Base-by-base conservation (phyloP, 495 filamentous ascomycete species). In the Penicillium paxilli region DNA sequence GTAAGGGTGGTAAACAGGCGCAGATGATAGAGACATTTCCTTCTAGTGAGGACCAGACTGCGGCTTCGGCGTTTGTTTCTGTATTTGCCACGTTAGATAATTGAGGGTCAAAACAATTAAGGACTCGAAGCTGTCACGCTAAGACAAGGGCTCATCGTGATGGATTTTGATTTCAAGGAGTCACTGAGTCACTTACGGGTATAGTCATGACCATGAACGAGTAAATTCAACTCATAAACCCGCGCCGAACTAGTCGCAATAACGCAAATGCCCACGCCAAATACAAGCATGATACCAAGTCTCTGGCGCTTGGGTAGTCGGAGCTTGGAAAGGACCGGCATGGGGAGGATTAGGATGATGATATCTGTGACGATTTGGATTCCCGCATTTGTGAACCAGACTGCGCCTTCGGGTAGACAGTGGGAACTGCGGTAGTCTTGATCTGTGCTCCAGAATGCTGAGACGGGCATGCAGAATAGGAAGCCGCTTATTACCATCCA, bases 21-120 rank as follows among this genome's bases (percentile, higher is more conserved):
- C 89, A 92, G 54, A 92, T 84, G 53, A 96, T 92, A 38, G 90
- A 84, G 10, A 80, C 74, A 63, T 92, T 90, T 62, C 89, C 84
- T 71, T 96, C 92, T 44, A 96, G 80, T 24, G 84, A 85, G 22
- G 88, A 92, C 91, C 91, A 97, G 54, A 73, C 74, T 1, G 79
- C 81, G 4, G 76, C 72, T 25, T 72, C 57, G 46, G 78, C 70
- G 62, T 81, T 82, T 41, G 71, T 68, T 62, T 67, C 68, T 60
- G 19, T 10, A 41, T 40, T 22, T 16, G 54, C n/a, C n/a, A n/a
- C 52, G 55, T 54, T 44, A 38, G n/a, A 9, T 24, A 16, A 44
- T 47, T 37, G 40, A 1, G n/a, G n/a, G n/a, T n/a, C n/a, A n/a
- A n/a, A n/a, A n/a, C n/a, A n/a, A n/a, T n/a, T n/a, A n/a, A n/a